A percentile compares a stretch with the other conserved stretches of the same genome.
phyloP scores from a whole-genome alignment of 352 stramenopile genomes.

The Phytophthora citrophthora region DNA sequence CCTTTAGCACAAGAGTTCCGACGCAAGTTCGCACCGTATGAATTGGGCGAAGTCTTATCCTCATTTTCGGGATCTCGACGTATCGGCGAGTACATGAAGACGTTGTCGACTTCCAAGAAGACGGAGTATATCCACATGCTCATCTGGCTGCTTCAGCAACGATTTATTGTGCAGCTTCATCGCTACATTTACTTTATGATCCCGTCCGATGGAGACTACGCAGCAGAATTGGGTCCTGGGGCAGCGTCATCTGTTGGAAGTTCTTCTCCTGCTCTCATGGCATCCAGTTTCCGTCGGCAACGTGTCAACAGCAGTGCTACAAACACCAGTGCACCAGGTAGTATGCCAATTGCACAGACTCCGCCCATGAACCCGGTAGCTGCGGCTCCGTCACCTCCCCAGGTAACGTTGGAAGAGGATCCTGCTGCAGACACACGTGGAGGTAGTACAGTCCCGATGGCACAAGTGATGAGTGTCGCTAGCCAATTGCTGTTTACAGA shows the following conservation, averaged over 20 bases:
- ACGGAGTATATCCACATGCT: slow-evolving; percentile 90
- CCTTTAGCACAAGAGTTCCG: slow-evolving; percentile 73
- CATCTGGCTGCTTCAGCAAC: slow-evolving; percentile 85
- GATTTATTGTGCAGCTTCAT: slow-evolving; percentile 86
- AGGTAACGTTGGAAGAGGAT: slow-evolving; percentile 15
- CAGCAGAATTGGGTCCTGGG: slow-evolving; percentile 28
- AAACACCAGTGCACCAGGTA: slow-evolving; percentile 32
- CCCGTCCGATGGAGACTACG: slow-evolving; percentile 64
- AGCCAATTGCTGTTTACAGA: slow-evolving; percentile 61
- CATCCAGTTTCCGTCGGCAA: slow-evolving; percentile 36
- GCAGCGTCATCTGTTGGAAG: slow-evolving; percentile 26
- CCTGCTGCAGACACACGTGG: slow-evolving; percentile 13
- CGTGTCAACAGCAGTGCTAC: slow-evolving; percentile 33
- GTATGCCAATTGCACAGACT: slow-evolving; percentile 32
- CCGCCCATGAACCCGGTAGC: slow-evolving; percentile 35
- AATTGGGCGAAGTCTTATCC: slow-evolving; percentile 75
- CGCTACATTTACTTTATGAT: slow-evolving; percentile 91
- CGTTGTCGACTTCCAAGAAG: slow-evolving; percentile 64
- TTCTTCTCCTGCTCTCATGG: slow-evolving; percentile 40
- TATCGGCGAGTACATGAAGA: slow-evolving; percentile 86
- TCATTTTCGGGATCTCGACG: slow-evolving; percentile 74
- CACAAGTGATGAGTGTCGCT: slow-evolving; percentile 41
- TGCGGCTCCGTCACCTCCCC: slow-evolving; percentile 27
- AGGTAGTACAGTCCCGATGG: slow-evolving; percentile 23
- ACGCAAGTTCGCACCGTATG: slow-evolving; percentile 71